Evolutionary conservation across 2,329 filamentous ascomycete genomes (phyloP).

Genomic region (Stromatinia cepivora): DNA sequence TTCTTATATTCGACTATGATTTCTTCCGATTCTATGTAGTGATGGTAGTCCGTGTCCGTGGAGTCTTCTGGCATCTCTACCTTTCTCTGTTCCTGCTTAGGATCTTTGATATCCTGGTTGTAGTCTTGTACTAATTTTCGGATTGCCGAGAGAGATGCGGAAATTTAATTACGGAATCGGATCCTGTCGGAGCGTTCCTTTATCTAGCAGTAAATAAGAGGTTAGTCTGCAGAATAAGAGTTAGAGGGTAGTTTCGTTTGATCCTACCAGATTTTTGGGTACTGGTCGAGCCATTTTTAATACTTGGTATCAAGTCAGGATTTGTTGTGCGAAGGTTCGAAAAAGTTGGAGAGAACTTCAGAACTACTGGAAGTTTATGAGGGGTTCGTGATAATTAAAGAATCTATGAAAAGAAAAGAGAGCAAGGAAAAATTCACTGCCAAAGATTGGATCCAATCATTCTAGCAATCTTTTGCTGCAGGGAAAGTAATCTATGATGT

Average conservation of each 20-base stretch:
- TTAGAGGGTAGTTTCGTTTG: too few species aligned
- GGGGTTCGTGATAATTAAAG: background rate
- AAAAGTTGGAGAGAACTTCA: background rate
- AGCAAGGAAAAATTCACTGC: background rate
- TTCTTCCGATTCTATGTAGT: background rate
- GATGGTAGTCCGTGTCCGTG: background rate
- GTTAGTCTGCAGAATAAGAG: too few species aligned
- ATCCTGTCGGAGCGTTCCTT: too few species aligned
- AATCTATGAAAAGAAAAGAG: background rate
- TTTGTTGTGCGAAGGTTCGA: background rate
- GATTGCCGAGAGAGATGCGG: background rate
- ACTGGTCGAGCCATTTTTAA: background rate
- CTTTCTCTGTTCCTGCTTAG: background rate
- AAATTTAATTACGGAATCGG: rapidly evolving
- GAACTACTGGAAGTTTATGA: background rate
- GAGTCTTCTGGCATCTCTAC: background rate
- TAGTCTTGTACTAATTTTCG: background rate
- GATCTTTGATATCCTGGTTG: background rate
- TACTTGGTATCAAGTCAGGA: background rate
- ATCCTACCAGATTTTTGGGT: background rate
- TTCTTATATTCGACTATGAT: background rate
- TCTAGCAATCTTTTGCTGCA: background rate
- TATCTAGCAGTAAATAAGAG: background rate
- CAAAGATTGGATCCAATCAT: background rate
- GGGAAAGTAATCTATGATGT: background rate